phyloP scores from a whole-genome alignment of 345 rosid genomes.

The Arabidopsis suecica region DNA sequence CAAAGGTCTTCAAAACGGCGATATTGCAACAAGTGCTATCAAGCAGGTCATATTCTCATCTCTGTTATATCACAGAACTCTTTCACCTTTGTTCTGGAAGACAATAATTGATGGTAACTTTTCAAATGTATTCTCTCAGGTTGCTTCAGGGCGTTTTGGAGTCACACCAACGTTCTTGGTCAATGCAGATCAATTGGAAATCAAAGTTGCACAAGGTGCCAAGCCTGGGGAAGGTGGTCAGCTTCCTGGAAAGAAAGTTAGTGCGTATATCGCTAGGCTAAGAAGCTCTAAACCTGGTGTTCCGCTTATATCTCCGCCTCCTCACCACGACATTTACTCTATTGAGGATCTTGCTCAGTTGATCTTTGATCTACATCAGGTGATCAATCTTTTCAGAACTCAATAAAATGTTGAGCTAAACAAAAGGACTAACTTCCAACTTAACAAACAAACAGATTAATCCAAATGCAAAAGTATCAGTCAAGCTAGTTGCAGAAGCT shows the following conservation, averaged over 20 bases:
- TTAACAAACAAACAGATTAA: conserved; percentile 72
- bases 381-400: conserved; percentile 43
- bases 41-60: conserved; percentile 70
- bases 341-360: conserved; percentile 98
- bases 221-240: conserved; percentile 99
- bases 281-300: conserved; percentile 99
- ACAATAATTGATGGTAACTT: no score
- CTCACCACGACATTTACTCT: conserved; percentile 96
- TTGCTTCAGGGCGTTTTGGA: conserved; percentile 99
- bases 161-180: conserved; percentile 98
- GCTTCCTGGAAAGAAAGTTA: conserved; percentile 97
- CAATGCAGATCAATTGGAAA: conserved; percentile 93
- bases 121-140: conserved; percentile 56
- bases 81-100: no score
- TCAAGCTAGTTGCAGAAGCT: conserved; percentile 98
- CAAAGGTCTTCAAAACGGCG: conserved; percentile 99
- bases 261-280: conserved; percentile 96
- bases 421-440: not conserved
- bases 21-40: conserved; percentile 98
- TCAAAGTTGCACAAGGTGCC: conserved; percentile 99
- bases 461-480: conserved; percentile 96
- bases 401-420: not conserved
- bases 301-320: conserved; percentile 99
- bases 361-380: conserved; percentile 99
- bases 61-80: not conserved